A percentile compares a stretch with the other conserved stretches of the same genome.
Conservation (phyloP, 768 basidiomycete genomes). For the Cytidiella melzeri region DNA sequence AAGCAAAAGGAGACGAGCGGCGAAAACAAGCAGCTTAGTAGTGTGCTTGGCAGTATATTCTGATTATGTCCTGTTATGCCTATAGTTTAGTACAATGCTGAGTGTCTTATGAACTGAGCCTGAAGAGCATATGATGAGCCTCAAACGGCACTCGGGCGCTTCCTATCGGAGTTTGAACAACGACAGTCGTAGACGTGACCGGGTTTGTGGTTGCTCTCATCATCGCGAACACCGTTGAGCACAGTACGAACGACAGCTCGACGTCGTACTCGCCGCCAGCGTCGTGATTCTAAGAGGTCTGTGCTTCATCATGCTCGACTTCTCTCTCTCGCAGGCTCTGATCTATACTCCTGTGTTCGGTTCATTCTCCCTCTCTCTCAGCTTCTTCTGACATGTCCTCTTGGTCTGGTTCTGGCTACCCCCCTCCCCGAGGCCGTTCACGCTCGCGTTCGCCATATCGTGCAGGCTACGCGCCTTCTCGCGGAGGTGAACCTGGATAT, state of each 20-base stretch:
- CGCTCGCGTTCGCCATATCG: conserved; percentile 73
- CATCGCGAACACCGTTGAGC: conserved; percentile 59
- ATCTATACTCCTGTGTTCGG: conserved; percentile 47
- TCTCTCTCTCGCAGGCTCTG: conserved; percentile 65
- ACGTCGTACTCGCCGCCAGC: conserved; percentile 30
- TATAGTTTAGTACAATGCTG: not conserved
- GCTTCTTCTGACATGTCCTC: conserved; percentile 64
- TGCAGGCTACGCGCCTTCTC: conserved; percentile 44
- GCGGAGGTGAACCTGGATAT: conserved; percentile 46
- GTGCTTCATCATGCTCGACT: conserved; percentile 87
- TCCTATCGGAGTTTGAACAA: conserved; percentile 38
- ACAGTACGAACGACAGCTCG: conserved; percentile 31
- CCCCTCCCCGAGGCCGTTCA: conserved; percentile 69
- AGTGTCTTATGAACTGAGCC: not conserved
- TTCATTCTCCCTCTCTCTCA: conserved; percentile 48
- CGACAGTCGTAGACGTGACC: conserved; percentile 11
- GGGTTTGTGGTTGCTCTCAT: conserved; percentile 26
- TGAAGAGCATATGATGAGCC: not conserved
- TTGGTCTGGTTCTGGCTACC: conserved; percentile 68
- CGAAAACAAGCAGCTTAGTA: conserved; percentile 28
- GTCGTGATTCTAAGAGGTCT: conserved; percentile 75
- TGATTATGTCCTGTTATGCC: conserved; percentile 14
- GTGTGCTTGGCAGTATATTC: conserved; percentile 48
- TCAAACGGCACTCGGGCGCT: not conserved
- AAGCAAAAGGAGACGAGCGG: conserved; percentile 14